Base-by-base conservation (phyloP, 257 asterid genomes). In the Schizonepeta tenuifolia region DNA sequence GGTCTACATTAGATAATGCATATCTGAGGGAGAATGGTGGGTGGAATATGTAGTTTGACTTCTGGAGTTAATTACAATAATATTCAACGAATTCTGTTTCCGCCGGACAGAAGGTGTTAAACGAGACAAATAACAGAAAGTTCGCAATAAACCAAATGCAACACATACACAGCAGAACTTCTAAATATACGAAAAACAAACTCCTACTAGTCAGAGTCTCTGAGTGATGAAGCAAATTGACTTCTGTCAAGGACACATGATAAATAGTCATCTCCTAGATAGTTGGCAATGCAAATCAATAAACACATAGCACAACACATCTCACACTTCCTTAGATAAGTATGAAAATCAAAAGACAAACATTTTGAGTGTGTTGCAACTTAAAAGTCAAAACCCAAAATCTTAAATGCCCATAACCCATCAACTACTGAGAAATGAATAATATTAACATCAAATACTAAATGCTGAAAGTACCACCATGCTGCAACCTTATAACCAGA, bases 371-470 rank as follows among this genome's bases (percentile, higher is more conserved):
- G 43, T 47, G 26, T 65, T 43, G 13, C 2, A 9, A 58, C 65
- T 58, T 56, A 55, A 20, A 36, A 60, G 44, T 69, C 62, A 63
- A 55, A 17, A 5, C 22, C 17, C 17, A 57, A 43, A 72, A 67
- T n/a, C 71, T 36, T 12, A 24, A 59, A 15, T 60, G 11, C 36
- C 72, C 21, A 69, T 18, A 12, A 9, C 15, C 75, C 57, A 65
- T 12, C 15, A 26, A 70, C 67, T 11, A 49, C 33, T 35, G 9
- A 65, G 22, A 49, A 33, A 36, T 50, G 50, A 65, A 44, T 36
- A 64, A 44, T 5, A 74, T 62, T 74, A 71, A 14, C 31, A 75
- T 51, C 56, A 73, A 31, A 70, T 65, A 68, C 67, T 57, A 63
- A 59, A 69, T 40, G 54, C 57, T 56, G 57, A 41, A 31, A 47